A percentile compares a stretch with the other conserved stretches of the same genome.
Evolutionary conservation across 169 alveolate species (phyloP).

Genomic region (Theileria orientalis): DNA sequence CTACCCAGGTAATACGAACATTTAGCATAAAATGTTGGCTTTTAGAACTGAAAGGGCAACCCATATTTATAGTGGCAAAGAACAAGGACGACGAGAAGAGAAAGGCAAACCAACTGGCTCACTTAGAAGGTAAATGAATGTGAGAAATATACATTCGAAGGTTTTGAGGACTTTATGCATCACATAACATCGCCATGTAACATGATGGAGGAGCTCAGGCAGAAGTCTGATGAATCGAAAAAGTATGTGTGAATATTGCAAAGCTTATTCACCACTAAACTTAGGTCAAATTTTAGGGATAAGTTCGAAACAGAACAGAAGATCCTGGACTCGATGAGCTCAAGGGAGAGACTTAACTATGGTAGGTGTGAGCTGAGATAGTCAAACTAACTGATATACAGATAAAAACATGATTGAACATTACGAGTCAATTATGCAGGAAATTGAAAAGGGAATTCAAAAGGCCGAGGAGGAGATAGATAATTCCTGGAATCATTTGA

Average conservation of each 20-base stretch:
- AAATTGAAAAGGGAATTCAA: conserved; percentile 52
- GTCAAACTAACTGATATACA: background rate
- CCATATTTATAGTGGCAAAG: conserved; percentile 54
- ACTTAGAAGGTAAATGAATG: conserved; percentile 37
- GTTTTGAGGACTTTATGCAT: conserved; percentile 61
- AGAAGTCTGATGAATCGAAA: background rate
- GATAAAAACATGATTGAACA: conserved; percentile 64
- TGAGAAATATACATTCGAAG: background rate
- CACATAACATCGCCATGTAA: conserved; percentile 68
- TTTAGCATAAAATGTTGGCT: background rate
- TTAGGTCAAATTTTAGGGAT: conserved; percentile 18
- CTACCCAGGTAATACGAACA: conserved; percentile 31
- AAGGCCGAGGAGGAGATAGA: conserved; percentile 48
- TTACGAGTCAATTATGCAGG: conserved; percentile 54
- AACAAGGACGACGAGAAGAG: conserved; percentile 50
- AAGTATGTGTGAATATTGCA: background rate
- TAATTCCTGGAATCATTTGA: conserved; percentile 42
- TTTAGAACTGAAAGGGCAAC: conserved; percentile 52
- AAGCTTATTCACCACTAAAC: background rate
- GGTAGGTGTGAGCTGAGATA: conserved; percentile 19
- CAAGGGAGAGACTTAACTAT: conserved; percentile 55
- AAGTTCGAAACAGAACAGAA: conserved; percentile 48
- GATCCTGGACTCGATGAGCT: conserved; percentile 62
- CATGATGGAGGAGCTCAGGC: conserved; percentile 47
- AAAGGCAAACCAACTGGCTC: conserved; percentile 56